A percentile compares a stretch with the other conserved stretches of the same genome.
Conservation (phyloP, 495 filamentous ascomycete species). For the Lindgomyces ingoldianus region DNA sequence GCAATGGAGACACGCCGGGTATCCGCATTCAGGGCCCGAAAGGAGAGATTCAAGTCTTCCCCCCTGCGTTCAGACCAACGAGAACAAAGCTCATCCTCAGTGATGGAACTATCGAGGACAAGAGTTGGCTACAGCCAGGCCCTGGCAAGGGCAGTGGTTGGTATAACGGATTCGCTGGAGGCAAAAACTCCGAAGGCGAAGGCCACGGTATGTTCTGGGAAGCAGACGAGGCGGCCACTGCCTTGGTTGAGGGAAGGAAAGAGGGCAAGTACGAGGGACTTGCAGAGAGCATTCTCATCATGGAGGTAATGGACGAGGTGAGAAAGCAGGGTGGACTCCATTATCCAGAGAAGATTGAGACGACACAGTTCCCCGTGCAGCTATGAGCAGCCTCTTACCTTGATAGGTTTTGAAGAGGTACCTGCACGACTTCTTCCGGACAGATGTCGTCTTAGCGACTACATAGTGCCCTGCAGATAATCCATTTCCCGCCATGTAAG, state of each 20-base stretch:
- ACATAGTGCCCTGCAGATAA: neutral
- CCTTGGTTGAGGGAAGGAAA: constrained; percentile 76
- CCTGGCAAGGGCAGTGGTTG: constrained; percentile 41
- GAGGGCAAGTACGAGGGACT: constrained; percentile 73
- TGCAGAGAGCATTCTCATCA: constrained; percentile 87
- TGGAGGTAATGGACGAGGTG: constrained; percentile 94
- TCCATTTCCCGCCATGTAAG: neutral
- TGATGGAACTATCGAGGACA: constrained; percentile 45
- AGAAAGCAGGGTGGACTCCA: constrained; percentile 72
- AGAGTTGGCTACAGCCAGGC: constrained; percentile 50
- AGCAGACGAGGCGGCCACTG: constrained; percentile 85
- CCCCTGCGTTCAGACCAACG: constrained; percentile 70
- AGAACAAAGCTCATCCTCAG: constrained; percentile 51
- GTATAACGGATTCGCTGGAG: constrained; percentile 39
- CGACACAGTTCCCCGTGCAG: constrained; percentile 58
- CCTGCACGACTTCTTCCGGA: neutral
- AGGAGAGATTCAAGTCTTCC: constrained; percentile 86
- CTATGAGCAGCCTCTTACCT: constrained; percentile 9
- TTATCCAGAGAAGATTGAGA: constrained; percentile 86
- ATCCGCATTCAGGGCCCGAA: constrained; percentile 82
- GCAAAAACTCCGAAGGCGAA: constrained; percentile 28
- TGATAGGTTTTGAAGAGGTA: neutral
- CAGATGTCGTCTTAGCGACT: neutral
- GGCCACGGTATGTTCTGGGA: constrained; percentile 96
- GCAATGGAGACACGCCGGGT: constrained; percentile 62